Evolutionary conservation across 495 filamentous ascomycete species (phyloP).

Genomic region (Terfezia claveryi): DNA sequence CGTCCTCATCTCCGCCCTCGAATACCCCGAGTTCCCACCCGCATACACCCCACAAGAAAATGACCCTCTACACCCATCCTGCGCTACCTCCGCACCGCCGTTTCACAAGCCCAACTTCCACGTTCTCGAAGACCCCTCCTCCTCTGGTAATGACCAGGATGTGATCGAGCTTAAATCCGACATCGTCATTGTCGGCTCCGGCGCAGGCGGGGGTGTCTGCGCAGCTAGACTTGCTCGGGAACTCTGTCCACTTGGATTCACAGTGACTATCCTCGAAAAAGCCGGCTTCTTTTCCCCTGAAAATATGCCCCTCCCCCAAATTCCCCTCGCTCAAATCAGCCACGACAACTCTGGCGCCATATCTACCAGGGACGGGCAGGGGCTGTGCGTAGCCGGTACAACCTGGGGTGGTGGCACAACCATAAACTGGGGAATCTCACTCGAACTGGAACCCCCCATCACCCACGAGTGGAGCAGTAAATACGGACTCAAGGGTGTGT

Average conservation of each 20-base stretch:
- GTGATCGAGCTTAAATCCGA: constrained; percentile 23
- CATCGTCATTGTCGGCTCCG: background rate
- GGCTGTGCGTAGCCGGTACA: background rate
- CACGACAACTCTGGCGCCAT: too few species aligned
- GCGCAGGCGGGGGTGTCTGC: background rate
- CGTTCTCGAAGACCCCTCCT: too few species aligned
- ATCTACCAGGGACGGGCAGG: background rate
- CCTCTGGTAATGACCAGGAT: too few species aligned
- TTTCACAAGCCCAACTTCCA: too few species aligned
- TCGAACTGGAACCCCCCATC: background rate
- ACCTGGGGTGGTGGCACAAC: background rate
- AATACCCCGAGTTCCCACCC: too few species aligned
- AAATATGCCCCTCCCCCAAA: background rate
- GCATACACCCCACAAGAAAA: constrained; percentile 14
- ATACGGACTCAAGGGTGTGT: background rate
- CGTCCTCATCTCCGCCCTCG: too few species aligned
- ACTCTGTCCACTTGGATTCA: background rate
- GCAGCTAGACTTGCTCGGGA: background rate
- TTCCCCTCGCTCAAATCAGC: background rate
- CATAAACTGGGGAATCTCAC: background rate
- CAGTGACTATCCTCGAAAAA: background rate
- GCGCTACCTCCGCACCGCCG: too few species aligned
- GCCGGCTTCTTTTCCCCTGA: background rate
- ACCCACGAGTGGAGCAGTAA: background rate
- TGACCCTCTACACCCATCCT: constrained; percentile 23